A percentile compares a stretch with the other conserved stretches of the same genome.
These are phyloP conservation scores for Podaxis pistillaris DNA, from an alignment of 768 basidiomycete species.

Conservation along the genomic window DNA sequence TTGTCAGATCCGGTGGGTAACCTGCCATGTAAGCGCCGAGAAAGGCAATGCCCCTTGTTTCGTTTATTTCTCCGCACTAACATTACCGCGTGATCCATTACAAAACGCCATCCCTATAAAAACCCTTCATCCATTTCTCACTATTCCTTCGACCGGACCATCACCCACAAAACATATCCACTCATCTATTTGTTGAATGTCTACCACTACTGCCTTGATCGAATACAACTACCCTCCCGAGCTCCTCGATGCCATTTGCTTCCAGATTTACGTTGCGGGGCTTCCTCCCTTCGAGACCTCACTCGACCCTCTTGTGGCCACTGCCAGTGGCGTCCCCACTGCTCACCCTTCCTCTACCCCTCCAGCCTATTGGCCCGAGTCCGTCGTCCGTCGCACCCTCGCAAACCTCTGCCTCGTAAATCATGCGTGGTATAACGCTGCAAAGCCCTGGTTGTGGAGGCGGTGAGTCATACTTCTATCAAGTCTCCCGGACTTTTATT, in stretches of 20 bases:
- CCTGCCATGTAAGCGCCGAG: neutral
- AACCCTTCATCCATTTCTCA: slow-evolving; percentile 5
- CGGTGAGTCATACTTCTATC: slow-evolving; percentile 36
- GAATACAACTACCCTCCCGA: slow-evolving; percentile 61
- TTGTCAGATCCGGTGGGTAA: neutral
- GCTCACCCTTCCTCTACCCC: slow-evolving; percentile 75
- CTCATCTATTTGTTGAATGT: slow-evolving; percentile 24
- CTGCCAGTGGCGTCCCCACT: slow-evolving; percentile 50
- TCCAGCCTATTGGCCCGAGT: slow-evolving; percentile 66
- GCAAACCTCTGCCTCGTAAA: slow-evolving; percentile 74
- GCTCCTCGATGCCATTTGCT: slow-evolving; percentile 69
- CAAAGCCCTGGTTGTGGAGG: slow-evolving; percentile 88
- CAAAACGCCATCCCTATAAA: slow-evolving; percentile 12
- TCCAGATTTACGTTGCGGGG: slow-evolving; percentile 65
- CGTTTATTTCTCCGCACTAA: slow-evolving; percentile 18
- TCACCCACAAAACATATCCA: slow-evolving; percentile 15
- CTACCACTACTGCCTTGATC: slow-evolving; percentile 20
- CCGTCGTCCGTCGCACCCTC: slow-evolving; percentile 61
- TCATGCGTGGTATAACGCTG: slow-evolving; percentile 74
- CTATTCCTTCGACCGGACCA: slow-evolving; percentile 12
- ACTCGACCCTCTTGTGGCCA: slow-evolving; percentile 65
- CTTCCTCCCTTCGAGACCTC: slow-evolving; percentile 54
- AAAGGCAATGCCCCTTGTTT: slow-evolving; percentile 17
- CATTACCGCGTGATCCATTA: slow-evolving; percentile 13
- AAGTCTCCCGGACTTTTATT: slow-evolving; percentile 5